Base-by-base conservation (phyloP, 2,329 filamentous ascomycete genomes). In the Alternaria gansuensis region DNA sequence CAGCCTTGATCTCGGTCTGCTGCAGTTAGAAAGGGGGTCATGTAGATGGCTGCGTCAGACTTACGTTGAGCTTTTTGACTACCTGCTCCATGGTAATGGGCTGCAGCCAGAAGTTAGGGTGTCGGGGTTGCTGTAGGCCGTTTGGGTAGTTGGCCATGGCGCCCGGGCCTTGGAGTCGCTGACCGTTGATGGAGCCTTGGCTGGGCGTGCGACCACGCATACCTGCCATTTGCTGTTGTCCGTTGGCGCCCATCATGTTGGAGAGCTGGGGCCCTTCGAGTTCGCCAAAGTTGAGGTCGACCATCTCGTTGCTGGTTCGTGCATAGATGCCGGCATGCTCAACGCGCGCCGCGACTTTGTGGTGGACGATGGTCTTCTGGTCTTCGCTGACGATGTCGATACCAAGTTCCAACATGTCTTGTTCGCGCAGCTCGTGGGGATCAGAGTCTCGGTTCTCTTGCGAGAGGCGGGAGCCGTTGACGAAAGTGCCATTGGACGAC, bases 301-400 rank as follows among this genome's bases (percentile, higher is more conserved):
- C 79, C 45, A 93, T 86, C 72, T 91, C 96, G 68, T 86, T 91
- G 8, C 88, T 86, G 10, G 69, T 65, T 52, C 89, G 85, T 43
- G 85, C 88, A 63, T 93, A 86, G 64, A 94, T 90, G 6, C 95
- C 95, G 37, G 95, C 93, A 79, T 97, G 92, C 77, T 99, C 95
- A 55, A 99, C 93, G 75, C 96, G 96, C 55, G 95, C 93, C 21
- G 94, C 93, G 46, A 99, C 95, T 75, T 99, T 99, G 81, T 98
- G 95, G 75, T 99, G 95, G 13, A 99, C 93, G 28, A 99, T 93
- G 0, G 93, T 97, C 80, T 97, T 98, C 77, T 98, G 94, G 75
- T 99, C 95, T 77, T 99, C 95, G 78, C 92, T 97, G 51, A 99
- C 94, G 73, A 99, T 99, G 75, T 99, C 95, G 70, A 99, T 99